Evolutionary conservation across 2,329 filamentous ascomycete species (phyloP), one percentile per base, ranked within the genome.

Genomic region (Didymella keratinophila): DNA sequence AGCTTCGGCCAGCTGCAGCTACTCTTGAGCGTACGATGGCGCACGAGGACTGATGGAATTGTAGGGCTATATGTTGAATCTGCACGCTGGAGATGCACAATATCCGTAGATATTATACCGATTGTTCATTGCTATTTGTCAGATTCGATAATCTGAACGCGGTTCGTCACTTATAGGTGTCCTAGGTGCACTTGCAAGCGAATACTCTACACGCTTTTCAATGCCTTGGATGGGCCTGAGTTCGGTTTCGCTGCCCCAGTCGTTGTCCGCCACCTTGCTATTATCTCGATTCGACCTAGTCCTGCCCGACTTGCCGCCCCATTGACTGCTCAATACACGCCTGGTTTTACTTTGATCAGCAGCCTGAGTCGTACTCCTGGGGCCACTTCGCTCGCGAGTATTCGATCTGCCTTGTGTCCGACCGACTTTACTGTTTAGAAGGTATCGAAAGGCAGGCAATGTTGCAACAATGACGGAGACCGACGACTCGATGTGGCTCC

Each of bases 401-500:
- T 27, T n/a, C 5, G 21, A 25, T 43, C 14, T 43, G 20, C 21
- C 39, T 25, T 43, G 21, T 25, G 39, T 43, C 5, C 39, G 39
- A 12, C 39, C 49, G 28, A 43, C 12, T 25, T 32, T 58, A 8
- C 16, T 36, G 28, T 37, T 52, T 23, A 50, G 20, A 11, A 58
- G 25, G 44, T 48, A 58, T 16, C 56, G 43, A 23, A 58, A 58
- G 10, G 43, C 49, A 27, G 56, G 56, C 11, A 58, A 34, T 32
- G 56, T 53, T 10, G 56, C 56, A n/a, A 58, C 50, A 23, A 58
- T 49, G 18, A 54, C n/a, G 12, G 48, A 53, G 4, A 58, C 50
- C 4, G 48, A 52, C 27, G 47, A 53, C 44, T 58, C 56, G 28
- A 58, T 58, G 21, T 58, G 42, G 21, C 56, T 58, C 56, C 56